Percentiles rank a stretch among this genome's conserved stretches.
Conservation (phyloP, 306 rosid species). For the Acacia acuminata region DNA sequence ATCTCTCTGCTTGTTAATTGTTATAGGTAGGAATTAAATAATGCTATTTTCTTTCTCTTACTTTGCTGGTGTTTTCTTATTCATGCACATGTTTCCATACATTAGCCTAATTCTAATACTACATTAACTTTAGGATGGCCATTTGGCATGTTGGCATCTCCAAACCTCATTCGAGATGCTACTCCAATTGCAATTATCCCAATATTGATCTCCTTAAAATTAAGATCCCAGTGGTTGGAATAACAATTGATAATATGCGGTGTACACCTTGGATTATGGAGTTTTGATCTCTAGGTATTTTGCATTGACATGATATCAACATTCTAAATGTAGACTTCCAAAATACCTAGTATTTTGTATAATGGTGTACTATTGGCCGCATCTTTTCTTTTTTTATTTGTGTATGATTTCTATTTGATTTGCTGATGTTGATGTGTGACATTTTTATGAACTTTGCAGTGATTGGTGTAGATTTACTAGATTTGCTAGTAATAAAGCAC, state of each 20-base stretch:
- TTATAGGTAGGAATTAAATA: not conserved
- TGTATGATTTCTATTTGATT: no score
- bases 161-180: not conserved
- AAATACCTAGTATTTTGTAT: not conserved
- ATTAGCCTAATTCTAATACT: not conserved
- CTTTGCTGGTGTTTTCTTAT: not conserved
- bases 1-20: not conserved
- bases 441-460: no score
- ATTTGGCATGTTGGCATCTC: not conserved
- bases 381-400: no score
- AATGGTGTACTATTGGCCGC: not conserved
- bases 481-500: no score
- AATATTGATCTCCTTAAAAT: not conserved
- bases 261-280: not conserved
- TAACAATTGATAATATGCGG: not conserved
- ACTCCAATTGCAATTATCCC: not conserved
- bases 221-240: not conserved
- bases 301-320: not conserved
- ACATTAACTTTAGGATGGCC: not conserved
- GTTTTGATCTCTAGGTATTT: not conserved
- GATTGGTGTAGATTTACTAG: no score
- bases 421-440: no score
- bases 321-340: constrained; percentile 11
- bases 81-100: not conserved
- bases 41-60: not conserved